These are phyloP conservation scores for Papiliotrema flavescens DNA, from an alignment of 1,284 basidiomycete species.

Conservation along the genomic window DNA sequence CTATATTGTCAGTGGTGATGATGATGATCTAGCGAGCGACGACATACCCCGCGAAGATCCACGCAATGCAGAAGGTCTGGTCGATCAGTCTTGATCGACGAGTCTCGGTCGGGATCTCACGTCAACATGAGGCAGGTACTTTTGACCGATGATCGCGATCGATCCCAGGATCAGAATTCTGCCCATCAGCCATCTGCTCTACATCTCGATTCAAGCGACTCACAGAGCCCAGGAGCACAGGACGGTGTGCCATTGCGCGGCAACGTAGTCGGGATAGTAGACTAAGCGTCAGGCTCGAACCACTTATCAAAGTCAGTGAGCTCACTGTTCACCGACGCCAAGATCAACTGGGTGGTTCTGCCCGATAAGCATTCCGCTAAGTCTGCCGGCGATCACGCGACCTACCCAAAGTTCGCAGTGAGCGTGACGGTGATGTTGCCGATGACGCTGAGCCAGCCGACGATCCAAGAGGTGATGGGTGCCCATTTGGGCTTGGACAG, in stretches of 20 bases:
- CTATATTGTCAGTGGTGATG: slow-evolving; percentile 4
- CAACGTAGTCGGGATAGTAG: slow-evolving; percentile 29
- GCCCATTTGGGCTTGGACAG: slow-evolving; percentile 42
- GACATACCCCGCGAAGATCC: slow-evolving; percentile 27
- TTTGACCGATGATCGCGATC: slow-evolving; percentile 39
- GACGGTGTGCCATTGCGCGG: slow-evolving; percentile 37
- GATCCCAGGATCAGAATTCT: slow-evolving; percentile 41
- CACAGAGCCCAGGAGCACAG: slow-evolving; percentile 40
- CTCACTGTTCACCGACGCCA: slow-evolving; percentile 29
- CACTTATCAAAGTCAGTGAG: not conserved
- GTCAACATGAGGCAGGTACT: slow-evolving; percentile 36
- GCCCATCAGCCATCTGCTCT: slow-evolving; percentile 6
- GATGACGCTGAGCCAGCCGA: slow-evolving; percentile 50
- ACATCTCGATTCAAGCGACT: not conserved
- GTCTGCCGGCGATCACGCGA: too few relatives aligned
- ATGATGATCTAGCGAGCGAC: too few relatives aligned
- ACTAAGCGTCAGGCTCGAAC: slow-evolving; percentile 5
- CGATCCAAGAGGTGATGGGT: slow-evolving; percentile 47
- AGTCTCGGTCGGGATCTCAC: slow-evolving; percentile 13
- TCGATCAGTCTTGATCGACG: slow-evolving; percentile 1
- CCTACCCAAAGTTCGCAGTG: slow-evolving; percentile 48
- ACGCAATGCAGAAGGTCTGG: slow-evolving; percentile 29
- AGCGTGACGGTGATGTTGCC: slow-evolving; percentile 51
- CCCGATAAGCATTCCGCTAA: too few relatives aligned
- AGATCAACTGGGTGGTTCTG: slow-evolving; percentile 48